Evolutionary conservation across 2,329 filamentous ascomycete genomes (phyloP).

Genomic region (Stachybotrys chlorohalonatus): DNA sequence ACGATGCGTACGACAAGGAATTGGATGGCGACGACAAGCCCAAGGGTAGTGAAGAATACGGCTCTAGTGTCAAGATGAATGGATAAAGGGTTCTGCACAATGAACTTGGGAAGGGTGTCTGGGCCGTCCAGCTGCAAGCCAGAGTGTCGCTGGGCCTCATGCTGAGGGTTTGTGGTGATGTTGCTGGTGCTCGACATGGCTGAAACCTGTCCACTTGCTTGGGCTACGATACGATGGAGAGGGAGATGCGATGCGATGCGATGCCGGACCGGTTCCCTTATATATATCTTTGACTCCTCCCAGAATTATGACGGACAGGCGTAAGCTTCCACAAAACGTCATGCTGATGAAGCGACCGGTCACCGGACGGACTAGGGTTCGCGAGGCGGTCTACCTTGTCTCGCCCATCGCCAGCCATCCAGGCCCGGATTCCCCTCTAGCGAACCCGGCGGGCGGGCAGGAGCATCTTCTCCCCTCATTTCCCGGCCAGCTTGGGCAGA

Average conservation of each 20-base stretch:
- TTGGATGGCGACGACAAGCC: slow-evolving; percentile 43
- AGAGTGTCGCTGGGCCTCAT: background rate
- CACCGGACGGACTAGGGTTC: background rate
- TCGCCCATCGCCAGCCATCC: no score
- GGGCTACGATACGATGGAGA: background rate
- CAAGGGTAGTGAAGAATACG: slow-evolving; percentile 34
- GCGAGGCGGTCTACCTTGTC: background rate
- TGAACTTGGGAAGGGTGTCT: slow-evolving; percentile 4
- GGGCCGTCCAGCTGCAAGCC: background rate
- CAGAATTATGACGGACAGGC: no score
- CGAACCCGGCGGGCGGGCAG: no score
- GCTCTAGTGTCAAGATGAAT: slow-evolving; percentile 43
- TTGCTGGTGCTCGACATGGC: background rate
- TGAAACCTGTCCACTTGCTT: background rate
- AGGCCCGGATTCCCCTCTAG: no score
- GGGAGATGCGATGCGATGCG: background rate
- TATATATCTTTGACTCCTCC: no score
- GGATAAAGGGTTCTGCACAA: slow-evolving; percentile 41
- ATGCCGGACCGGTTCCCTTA: no score
- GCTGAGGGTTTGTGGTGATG: background rate
- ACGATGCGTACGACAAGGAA: slow-evolving; percentile 38
- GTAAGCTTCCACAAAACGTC: background rate
- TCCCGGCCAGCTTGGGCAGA: no score
- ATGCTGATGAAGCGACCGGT: background rate
- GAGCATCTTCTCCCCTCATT: no score